A percentile compares a stretch with the other conserved stretches of the same genome.
Conservation (phyloP, 441 rosid genomes). For the Pelargonium australe region DNA sequence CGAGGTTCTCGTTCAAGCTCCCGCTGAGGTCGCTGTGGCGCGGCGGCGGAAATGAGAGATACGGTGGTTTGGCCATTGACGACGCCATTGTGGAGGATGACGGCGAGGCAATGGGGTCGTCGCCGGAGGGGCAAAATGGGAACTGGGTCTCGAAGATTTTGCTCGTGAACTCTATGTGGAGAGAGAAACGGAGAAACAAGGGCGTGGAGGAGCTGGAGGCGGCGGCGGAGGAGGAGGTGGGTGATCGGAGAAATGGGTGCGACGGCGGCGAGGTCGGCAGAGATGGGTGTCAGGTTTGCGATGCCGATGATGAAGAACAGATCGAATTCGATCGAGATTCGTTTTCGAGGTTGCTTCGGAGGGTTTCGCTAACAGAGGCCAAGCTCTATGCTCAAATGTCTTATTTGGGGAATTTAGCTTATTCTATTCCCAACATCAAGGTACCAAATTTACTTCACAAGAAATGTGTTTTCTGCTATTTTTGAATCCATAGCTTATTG, state of each 20-base stretch:
- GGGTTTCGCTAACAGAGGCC: constrained; percentile 61
- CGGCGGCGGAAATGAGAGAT: constrained; percentile 34
- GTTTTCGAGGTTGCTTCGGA: constrained; percentile 59
- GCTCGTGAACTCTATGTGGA: constrained; percentile 60
- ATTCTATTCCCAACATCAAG: constrained; percentile 68
- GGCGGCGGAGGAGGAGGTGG: constrained; percentile 19
- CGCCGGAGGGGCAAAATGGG: constrained; percentile 32
- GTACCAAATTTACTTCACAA: constrained; percentile 22
- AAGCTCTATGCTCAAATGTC: constrained; percentile 73
- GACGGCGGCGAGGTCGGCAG: constrained; percentile 21
- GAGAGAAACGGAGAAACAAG: constrained; percentile 20
- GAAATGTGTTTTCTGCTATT: neutral
- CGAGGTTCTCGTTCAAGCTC: constrained; percentile 57
- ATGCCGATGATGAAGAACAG: constrained; percentile 34
- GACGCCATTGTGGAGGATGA: constrained; percentile 41
- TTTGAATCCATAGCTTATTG: too few species aligned
- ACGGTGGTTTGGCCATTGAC: constrained; percentile 51
- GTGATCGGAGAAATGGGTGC: constrained; percentile 1
- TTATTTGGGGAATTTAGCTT: constrained; percentile 71
- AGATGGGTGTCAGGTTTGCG: constrained; percentile 49
- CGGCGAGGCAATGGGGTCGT: constrained; percentile 14
- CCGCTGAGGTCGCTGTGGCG: constrained; percentile 68
- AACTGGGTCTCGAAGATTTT: constrained; percentile 87
- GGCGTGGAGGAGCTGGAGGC: constrained; percentile 18
- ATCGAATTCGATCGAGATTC: constrained; percentile 55